Evolutionary conservation across 371 early-diverging fungal species (phyloP).

Genomic region (Mucor racemosus): DNA sequence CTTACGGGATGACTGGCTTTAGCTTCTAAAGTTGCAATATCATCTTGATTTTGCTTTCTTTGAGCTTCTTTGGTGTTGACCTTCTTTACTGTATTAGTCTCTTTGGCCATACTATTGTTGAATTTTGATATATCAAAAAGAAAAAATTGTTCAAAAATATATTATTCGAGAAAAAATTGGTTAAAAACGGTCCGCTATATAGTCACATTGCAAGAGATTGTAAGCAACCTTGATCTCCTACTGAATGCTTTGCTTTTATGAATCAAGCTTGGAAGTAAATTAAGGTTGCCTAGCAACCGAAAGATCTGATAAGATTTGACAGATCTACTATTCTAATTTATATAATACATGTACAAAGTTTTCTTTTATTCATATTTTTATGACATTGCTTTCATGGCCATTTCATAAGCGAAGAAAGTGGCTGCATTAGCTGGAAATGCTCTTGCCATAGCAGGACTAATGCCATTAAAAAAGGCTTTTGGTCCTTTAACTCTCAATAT

Average conservation of each 20-base stretch:
- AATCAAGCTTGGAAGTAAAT: no score
- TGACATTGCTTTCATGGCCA: conserved; percentile 66
- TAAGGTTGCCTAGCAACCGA: no score
- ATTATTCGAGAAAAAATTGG: neutral
- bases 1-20: conserved; percentile 46
- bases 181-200: conserved; percentile 5
- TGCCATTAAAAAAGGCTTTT: conserved; percentile 74
- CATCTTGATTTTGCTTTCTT: conserved; percentile 32
- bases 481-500: conserved; percentile 45
- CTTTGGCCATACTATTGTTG: conserved; percentile 11
- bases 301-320: no score
- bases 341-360: neutral
- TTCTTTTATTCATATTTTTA: neutral
- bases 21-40: conserved; percentile 37
- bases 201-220: neutral
- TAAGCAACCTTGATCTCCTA: neutral
- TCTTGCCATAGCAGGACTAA: conserved; percentile 82
- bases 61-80: conserved; percentile 7
- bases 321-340: no score
- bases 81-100: conserved; percentile 10
- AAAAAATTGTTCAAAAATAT: neutral
- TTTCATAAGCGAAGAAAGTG: conserved; percentile 81
- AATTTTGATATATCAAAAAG: neutral
- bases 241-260: neutral
- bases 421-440: conserved; percentile 92